Base-by-base conservation (phyloP, 495 filamentous ascomycete genomes). In the Ramalina intermedia region DNA sequence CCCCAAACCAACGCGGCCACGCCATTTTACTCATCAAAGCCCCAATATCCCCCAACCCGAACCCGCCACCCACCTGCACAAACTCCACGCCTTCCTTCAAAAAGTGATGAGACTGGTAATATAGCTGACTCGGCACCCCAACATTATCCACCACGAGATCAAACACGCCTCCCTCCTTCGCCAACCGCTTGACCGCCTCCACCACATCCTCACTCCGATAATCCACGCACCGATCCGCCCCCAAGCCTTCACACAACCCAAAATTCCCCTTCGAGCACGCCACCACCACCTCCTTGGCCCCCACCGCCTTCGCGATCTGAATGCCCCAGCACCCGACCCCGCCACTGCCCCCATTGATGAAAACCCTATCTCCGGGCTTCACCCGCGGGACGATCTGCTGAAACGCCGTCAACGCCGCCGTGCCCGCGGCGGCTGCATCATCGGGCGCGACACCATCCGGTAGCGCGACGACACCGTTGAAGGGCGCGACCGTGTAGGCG, bases 291-390 rank as follows among this genome's bases (percentile, higher is more conserved):
- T 72, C 61, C 29, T 13, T 33, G 53, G 72, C 75, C 0, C 76
- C 76, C 2, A 69, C 38, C 1, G 63, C 63, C 54, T 78, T 79
- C n/a, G 76, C 76, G 40, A 79, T 65, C 55, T 79, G 75, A 37
- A 80, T 74, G 6, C 66, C 63, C 47, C 73, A 73, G 1, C 61
- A 63, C 3, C 76, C 76, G 0, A 58, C 58, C 4, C 75, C 75
- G 35, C 76, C 76, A 1, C 66, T 70, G 3, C 76, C 76, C 43
- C 76, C 76, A 49, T 80, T 80, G 53, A 80, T 65, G 59, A 80
- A 78, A 17, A 80, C 58, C 40, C 65, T 64, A 4, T 11, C 41
- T 18, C 6, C 41, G 20, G 21, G 20, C 7, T 24, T 26, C 48
- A 75, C 64, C 37, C 69, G 47, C 3, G 73, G 70, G 1, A 66